Evolutionary conservation across 257 asterid species (phyloP), one percentile per base, ranked within the genome.

Genomic region (Rehmannia glutinosa): DNA sequence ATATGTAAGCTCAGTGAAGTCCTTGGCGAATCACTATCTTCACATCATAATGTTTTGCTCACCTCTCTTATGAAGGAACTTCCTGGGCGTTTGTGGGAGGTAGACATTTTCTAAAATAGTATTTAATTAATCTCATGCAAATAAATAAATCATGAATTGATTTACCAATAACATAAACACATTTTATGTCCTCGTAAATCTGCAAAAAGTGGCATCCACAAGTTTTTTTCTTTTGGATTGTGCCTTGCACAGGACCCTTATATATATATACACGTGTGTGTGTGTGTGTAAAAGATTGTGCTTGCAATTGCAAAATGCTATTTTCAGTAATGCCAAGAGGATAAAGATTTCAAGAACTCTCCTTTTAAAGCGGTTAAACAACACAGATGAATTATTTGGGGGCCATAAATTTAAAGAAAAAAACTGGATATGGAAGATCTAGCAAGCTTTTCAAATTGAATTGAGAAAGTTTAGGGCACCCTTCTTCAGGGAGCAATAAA

Each of bases 81-180:
- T 67, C 95, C 96, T 30, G 97, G 96, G 46, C 97, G 98, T 75
- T 76, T 90, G 57, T 93, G 98, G 98, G 98, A 93, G 96, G 98
- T 93, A 86, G 27, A 61, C 38, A 68, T 42, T 16, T 68, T 36
- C 64, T 70, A 54, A 8, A 49, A 45, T 49, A 32, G 25, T 39
- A 32, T 42, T 59, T 47, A 17, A 41, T 71, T 35, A 61, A 35
- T 64, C 52, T 38, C 17, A 3, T 32, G 38, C 52, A 56, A 45
- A 50, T 66, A 19, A 53, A 42, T 27, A 24, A 59, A 78, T 61
- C 64, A 39, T 62, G 61, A 32, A 9, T 64, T 35, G 41, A 25
- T 27, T n/a, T 39, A 56, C 66, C 58, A 45, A 10, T 62, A 21
- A 33, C 24, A 19, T 43, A 20, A n/a, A 27, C 57, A 30, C 39